A percentile compares a stretch with the other conserved stretches of the same genome.
Evolutionary conservation across 192 early-diverging fungal genomes (phyloP).

Genomic region (Rhizophagus prolifer): DNA sequence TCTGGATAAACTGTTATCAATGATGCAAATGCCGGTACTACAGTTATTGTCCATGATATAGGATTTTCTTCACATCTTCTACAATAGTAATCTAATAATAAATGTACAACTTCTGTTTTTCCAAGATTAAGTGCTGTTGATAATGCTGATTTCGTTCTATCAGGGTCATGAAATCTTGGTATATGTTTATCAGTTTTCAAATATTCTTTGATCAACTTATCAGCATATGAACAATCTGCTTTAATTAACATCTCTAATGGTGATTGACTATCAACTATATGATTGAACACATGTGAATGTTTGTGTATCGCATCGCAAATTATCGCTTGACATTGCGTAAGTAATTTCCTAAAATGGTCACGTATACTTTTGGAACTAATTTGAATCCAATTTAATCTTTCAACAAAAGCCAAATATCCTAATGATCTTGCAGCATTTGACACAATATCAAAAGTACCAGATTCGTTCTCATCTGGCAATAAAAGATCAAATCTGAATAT

Average conservation of each 20-base stretch:
- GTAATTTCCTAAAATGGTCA: background rate
- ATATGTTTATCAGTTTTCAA: constrained; percentile 17
- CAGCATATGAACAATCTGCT: constrained; percentile 7
- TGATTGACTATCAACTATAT: constrained; percentile 14
- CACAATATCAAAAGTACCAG: background rate
- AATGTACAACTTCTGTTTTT: constrained; percentile 17
- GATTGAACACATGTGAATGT: constrained; percentile 14
- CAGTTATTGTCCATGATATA: constrained; percentile 14
- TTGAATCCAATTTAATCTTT: constrained; percentile 9
- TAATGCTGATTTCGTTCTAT: constrained; percentile 14
- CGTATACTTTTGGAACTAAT: background rate
- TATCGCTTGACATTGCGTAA: background rate
- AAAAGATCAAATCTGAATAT: background rate
- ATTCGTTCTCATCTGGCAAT: background rate
- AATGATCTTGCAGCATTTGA: background rate
- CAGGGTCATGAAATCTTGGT: constrained; percentile 8
- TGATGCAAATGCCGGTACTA: constrained; percentile 3
- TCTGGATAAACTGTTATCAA: constrained; percentile 12
- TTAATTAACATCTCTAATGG: constrained; percentile 19
- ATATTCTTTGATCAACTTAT: constrained; percentile 8
- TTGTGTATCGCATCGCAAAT: background rate
- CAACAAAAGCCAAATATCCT: background rate
- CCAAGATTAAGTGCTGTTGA: constrained; percentile 2
- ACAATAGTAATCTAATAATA: constrained; percentile 12
- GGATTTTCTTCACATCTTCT: constrained; percentile 12